phyloP scores from a whole-genome alignment of 257 asterid genomes.

The Primulina tabacum region DNA sequence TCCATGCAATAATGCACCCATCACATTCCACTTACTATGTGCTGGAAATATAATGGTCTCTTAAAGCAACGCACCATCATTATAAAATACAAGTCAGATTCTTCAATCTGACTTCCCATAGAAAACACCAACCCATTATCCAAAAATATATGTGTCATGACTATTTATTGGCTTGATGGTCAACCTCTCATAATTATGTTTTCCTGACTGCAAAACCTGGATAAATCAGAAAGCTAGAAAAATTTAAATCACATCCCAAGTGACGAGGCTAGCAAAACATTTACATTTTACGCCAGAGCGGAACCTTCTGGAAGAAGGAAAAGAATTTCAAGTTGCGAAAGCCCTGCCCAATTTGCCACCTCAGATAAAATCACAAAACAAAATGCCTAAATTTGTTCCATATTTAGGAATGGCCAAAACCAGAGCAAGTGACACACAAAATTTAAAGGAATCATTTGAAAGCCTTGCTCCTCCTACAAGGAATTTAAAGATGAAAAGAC shows the following conservation, averaged over 20 bases:
- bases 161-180: neutral
- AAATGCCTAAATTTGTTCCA: neutral
- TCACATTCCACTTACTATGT: too few relatives aligned
- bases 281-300: neutral
- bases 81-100: slow-evolving; percentile 1
- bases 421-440: neutral
- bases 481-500: neutral
- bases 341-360: slow-evolving; percentile 8
- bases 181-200: slow-evolving; percentile 12
- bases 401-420: slow-evolving; percentile 6
- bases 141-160: neutral
- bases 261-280: too few relatives aligned
- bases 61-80: neutral
- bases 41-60: too few relatives aligned
- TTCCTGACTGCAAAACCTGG: slow-evolving; percentile 7
- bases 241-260: too few relatives aligned
- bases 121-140: neutral
- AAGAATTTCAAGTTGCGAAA: slow-evolving; percentile 4
- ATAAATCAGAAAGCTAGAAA: neutral
- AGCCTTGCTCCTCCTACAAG: neutral
- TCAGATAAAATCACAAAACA: neutral
- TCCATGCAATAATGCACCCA: too few relatives aligned
- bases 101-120: neutral
- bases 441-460: neutral
- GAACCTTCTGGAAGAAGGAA: neutral